Base-by-base conservation (phyloP, 371 early-diverging fungal genomes). In the Capillidium rhysosporum region DNA sequence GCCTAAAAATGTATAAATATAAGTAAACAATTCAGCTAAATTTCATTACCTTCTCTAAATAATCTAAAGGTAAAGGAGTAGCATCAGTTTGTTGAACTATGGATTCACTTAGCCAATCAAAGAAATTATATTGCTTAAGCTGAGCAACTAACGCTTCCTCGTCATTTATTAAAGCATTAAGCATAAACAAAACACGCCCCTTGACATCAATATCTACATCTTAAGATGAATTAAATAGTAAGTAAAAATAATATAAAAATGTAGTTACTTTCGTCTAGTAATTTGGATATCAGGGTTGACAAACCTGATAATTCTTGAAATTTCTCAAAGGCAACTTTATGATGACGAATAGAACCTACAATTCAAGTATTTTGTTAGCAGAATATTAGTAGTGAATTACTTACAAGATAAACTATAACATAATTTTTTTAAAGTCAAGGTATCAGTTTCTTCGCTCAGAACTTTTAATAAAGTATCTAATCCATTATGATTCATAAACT, bases 401-500 rank as follows among this genome's bases (percentile, higher is more conserved):
- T 39, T 56, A 56, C 57, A 43, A 10, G 57, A 57, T 8, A 57
- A 16, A 31, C 26, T 7, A 34, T 57, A 57, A 20, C 34, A 18
- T 10, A 31, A 18, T 41, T 57, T 57, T 29, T 31, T 44, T 2
- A 31, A 45, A 21, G 23, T 41, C 29, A 26, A 41, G 5, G 16
- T 16, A 28, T 25, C 51, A n/a, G 16, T 30, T 38, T 57, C 57
- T 7, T 29, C 31, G 1, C 34, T 8, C 1, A 57, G 21, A 14
- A 18, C 20, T 26, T 52, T 18, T 8, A 57, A 29, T 16, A 51
- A 18, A 20, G 30, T 8, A 20, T 57, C 26, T 16, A 57, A 51
- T 20, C 57, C 57, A 34, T 51, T 57, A 23, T 51, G 28, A n/a
- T 57, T 28, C 14, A 57, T 28, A 38, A 57, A 57, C 56, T 56